These are phyloP conservation scores for Aspergillus amoenus DNA, from an alignment of 2,329 filamentous ascomycete genomes.

Conservation along the genomic window DNA sequence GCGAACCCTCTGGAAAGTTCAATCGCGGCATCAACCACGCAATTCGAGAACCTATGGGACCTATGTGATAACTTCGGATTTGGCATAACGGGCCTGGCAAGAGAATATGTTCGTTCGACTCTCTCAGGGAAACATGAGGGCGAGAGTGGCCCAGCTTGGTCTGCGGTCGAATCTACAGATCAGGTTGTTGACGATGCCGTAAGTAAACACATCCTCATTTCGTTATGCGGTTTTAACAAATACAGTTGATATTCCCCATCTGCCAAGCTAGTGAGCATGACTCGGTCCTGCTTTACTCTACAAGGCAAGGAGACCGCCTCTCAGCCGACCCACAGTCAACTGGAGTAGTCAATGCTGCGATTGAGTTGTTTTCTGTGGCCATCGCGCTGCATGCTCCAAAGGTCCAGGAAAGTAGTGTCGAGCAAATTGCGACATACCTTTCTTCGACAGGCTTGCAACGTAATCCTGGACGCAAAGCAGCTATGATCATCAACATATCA, in stretches of 20 bases:
- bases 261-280: slow-evolving; percentile 87
- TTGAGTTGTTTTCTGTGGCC: slow-evolving; percentile 87
- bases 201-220: slow-evolving; percentile 19
- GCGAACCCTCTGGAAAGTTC: slow-evolving; percentile 78
- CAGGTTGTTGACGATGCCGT: slow-evolving; percentile 44
- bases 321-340: slow-evolving; percentile 80
- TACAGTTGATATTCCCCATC: slow-evolving; percentile 59
- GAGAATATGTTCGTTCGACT: slow-evolving; percentile 70
- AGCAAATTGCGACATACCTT: slow-evolving; percentile 89
- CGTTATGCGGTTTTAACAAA: slow-evolving; percentile 10
- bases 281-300: slow-evolving; percentile 72
- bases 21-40: slow-evolving; percentile 84
- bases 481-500: slow-evolving; percentile 87
- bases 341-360: slow-evolving; percentile 91
- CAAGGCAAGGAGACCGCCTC: slow-evolving; percentile 47
- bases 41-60: slow-evolving; percentile 94
- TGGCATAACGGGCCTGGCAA: slow-evolving; percentile 82
- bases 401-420: slow-evolving; percentile 92
- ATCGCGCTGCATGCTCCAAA: slow-evolving; percentile 86
- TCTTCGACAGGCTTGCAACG: slow-evolving; percentile 76
- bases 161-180: slow-evolving; percentile 38
- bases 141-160: slow-evolving; percentile 50
- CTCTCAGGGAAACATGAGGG: slow-evolving; percentile 69
- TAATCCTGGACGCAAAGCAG: slow-evolving; percentile 83
- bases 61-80: slow-evolving; percentile 92